Base-by-base conservation (phyloP, 192 early-diverging fungal genomes). In the Rhizophagus sp. region DNA sequence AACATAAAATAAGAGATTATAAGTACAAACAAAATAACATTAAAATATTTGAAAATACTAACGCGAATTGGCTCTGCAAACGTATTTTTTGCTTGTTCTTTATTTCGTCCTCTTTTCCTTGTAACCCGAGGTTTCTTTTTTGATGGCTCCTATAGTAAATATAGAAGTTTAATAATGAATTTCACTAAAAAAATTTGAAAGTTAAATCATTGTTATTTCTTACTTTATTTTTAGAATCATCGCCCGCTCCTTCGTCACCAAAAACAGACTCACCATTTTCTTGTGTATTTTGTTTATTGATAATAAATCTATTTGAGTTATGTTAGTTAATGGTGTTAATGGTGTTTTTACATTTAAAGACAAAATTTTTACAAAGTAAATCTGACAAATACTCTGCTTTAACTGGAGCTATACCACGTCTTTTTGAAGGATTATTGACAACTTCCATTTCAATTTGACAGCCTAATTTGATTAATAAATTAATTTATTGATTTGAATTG, bases 131-230 rank as follows among this genome's bases (percentile, higher is more conserved):
- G 0, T 12, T 76, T 76, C 62, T 76, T 76, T 19, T 64, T 76
- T 34, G 62, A 34, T 24, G 75, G 62, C 39, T 76, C 75, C 75
- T 76, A n/a, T 73, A 30, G 52, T 41, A 13, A 70, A 24, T n/a
- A 2, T n/a, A 39, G 7, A 41, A n/a, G 4, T 44, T 44, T 41
- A 57, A 19, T 5, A 57, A 17, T 19, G 15, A 57, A 57, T 19
- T 57, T 57, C 30, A 30, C n/a, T n/a, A 30, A 30, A 30, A 30
- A 30, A 30, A 30, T 30, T 30, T 57, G 52, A 19, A 57, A 57
- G 6, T 57, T 57, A 47, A 0, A 47, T 47, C 2, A 57, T 19
- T 4, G 17, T 22, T 57, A 7, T 22, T 41, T 41, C 19, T 57
- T 22, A 57, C 52, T 19, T 57, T 22, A 57, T 57, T 57, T n/a